These are phyloP conservation scores for Penicillium sp. DNA, from an alignment of 2,329 filamentous ascomycete genomes.

Conservation along the genomic window DNA sequence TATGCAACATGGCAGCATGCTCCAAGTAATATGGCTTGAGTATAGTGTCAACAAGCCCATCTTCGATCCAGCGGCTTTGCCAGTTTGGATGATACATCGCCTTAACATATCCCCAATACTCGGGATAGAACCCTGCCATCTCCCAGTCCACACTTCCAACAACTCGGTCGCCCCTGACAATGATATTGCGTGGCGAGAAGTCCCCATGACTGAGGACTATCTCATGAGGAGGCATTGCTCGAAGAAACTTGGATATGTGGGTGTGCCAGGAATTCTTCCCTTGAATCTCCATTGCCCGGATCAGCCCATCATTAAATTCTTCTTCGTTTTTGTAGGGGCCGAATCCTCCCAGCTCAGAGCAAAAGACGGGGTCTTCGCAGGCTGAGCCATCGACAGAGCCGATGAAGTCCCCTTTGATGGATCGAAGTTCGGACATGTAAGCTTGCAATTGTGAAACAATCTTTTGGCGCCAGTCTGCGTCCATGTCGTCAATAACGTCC, in stretches of 20 bases:
- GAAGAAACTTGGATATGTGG: neutral
- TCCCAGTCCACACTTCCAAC: neutral
- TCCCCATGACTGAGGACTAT: neutral
- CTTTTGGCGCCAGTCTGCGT: neutral
- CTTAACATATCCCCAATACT: neutral
- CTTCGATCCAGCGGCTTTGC: neutral
- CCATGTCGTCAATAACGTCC: neutral
- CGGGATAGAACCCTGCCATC: neutral
- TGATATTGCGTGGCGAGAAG: neutral
- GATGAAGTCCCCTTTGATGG: neutral
- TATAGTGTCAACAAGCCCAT: neutral
- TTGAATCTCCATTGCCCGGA: neutral
- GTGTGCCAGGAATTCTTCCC: neutral
- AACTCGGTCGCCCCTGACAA: neutral
- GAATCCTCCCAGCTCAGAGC: neutral
- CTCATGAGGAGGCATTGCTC: neutral
- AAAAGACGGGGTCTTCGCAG: neutral
- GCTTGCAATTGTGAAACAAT: neutral
- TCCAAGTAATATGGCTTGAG: neutral
- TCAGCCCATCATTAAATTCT: neutral
- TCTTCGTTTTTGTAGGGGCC: neutral
- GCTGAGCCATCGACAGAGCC: neutral
- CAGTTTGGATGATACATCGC: neutral
- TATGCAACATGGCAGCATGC: neutral
- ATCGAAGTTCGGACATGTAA: neutral